Conservation (phyloP, 352 stramenopile genomes). For the Pythium sp. region DNA sequence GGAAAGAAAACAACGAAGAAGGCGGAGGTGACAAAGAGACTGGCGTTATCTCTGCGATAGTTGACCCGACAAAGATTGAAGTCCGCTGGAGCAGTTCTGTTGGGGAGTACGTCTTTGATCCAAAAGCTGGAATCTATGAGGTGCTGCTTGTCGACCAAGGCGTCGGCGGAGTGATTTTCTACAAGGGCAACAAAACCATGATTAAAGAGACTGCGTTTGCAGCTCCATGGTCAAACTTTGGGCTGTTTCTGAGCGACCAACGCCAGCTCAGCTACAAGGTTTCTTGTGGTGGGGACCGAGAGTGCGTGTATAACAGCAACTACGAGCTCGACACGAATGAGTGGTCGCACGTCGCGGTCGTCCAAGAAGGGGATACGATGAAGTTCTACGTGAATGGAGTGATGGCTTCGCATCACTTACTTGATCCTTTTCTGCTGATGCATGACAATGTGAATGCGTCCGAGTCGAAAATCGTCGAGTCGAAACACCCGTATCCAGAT, state of each 20-base stretch:
- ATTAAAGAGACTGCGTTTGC: conserved; percentile 40
- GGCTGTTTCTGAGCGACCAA: conserved; percentile 62
- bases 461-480: conserved; percentile 62
- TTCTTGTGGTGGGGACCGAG: conserved; percentile 48
- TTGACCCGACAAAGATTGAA: conserved; percentile 36
- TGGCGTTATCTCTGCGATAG: conserved; percentile 50
- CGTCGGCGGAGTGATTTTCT: conserved; percentile 61
- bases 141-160: conserved; percentile 53
- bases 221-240: conserved; percentile 70
- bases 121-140: conserved; percentile 44
- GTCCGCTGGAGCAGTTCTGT: conserved; percentile 48
- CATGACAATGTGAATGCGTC: conserved; percentile 34
- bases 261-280: conserved; percentile 69
- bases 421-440: conserved; percentile 68
- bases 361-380: conserved; percentile 59
- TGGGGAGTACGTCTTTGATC: conserved; percentile 50
- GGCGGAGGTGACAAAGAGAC: conserved; percentile 17
- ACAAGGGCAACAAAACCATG: conserved; percentile 66
- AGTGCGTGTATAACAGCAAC: conserved; percentile 64
- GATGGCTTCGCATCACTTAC: conserved; percentile 54
- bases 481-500: conserved; percentile 48
- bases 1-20: conserved; percentile 28
- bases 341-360: conserved; percentile 68
- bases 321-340: conserved; percentile 54
- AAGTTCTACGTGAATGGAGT: conserved; percentile 69